phyloP scores from a whole-genome alignment of 163 green algal genomes.

The Smithsoniella earleae region DNA sequence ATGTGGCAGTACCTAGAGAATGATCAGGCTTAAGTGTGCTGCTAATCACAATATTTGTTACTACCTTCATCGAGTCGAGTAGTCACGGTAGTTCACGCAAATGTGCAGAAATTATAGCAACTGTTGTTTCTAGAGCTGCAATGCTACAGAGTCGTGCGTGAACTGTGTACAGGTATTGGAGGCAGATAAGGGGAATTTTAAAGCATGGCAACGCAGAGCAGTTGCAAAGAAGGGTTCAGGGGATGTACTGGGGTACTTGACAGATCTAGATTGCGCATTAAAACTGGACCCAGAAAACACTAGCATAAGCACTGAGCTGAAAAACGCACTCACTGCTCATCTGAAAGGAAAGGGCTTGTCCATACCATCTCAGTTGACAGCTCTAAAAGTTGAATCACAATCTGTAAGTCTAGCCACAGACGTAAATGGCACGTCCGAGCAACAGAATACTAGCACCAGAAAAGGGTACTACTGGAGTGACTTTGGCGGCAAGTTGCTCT shows the following conservation, averaged over 20 bases:
- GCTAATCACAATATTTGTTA: too few species aligned
- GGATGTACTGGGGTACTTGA: not conserved
- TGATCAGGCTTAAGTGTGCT: not conserved
- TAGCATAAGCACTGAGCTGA: not conserved
- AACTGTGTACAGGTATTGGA: not conserved
- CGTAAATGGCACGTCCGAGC: not conserved
- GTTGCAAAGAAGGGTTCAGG: not conserved
- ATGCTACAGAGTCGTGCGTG: too few species aligned
- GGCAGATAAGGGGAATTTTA: not conserved
- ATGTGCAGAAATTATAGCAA: not conserved
- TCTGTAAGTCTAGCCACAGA: not conserved
- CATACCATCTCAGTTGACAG: not conserved
- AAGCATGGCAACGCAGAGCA: conserved; percentile 13
- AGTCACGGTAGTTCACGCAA: not conserved
- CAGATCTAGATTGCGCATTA: conserved; percentile 10
- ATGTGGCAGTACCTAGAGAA: too few species aligned
- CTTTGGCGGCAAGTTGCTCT: not conserved
- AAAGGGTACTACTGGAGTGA: not conserved
- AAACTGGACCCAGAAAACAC: not conserved
- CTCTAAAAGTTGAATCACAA: not conserved
- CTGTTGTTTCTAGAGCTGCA: not conserved
- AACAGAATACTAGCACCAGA: not conserved
- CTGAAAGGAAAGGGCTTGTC: not conserved
- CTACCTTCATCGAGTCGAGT: too few species aligned
- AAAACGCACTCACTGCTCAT: not conserved